Conservation (phyloP, 2,329 filamentous ascomycete species). For the Fusarium pseudoanthophilum region DNA sequence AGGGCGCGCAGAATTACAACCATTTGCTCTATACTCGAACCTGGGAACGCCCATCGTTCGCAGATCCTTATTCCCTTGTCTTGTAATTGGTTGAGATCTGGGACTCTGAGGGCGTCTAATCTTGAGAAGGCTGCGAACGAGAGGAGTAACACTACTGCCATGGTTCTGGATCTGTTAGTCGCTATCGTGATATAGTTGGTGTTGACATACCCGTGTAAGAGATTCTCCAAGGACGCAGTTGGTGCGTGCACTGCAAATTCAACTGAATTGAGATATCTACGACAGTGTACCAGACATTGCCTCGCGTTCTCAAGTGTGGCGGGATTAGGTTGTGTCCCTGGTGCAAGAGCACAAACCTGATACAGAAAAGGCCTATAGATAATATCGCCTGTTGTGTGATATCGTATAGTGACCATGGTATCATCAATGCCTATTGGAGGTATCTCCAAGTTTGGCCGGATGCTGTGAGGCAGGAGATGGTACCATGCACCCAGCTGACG, state of each 20-base stretch:
- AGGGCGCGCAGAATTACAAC: constrained; percentile 34
- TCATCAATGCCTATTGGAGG: constrained; percentile 20
- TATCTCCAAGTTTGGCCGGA: constrained; percentile 22
- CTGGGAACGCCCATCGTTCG: constrained; percentile 35
- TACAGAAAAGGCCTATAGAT: constrained; percentile 34
- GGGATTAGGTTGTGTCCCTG: neutral
- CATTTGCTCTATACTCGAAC: constrained; percentile 38
- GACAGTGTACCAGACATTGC: constrained; percentile 31
- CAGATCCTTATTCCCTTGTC: constrained; percentile 37
- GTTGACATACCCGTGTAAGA: constrained; percentile 24
- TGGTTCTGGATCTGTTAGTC: constrained; percentile 16
- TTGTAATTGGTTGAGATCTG: constrained; percentile 30
- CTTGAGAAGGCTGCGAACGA: constrained; percentile 35
- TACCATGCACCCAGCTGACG: constrained; percentile 35
- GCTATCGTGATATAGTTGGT: fast-evolving
- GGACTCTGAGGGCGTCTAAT: constrained; percentile 18
- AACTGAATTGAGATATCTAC: constrained; percentile 23
- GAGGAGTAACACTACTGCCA: constrained; percentile 29
- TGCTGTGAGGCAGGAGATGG: constrained; percentile 33
- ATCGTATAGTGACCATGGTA: constrained; percentile 33
- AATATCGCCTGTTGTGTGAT: constrained; percentile 32
- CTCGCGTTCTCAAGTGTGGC: constrained; percentile 30
- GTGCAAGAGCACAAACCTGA: constrained; percentile 22
- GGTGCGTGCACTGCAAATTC: constrained; percentile 25
- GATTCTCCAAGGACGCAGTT: constrained; percentile 29